These are phyloP conservation scores for Fusarium oligoseptatum DNA, from an alignment of 2,329 filamentous ascomycete genomes.

Conservation along the genomic window DNA sequence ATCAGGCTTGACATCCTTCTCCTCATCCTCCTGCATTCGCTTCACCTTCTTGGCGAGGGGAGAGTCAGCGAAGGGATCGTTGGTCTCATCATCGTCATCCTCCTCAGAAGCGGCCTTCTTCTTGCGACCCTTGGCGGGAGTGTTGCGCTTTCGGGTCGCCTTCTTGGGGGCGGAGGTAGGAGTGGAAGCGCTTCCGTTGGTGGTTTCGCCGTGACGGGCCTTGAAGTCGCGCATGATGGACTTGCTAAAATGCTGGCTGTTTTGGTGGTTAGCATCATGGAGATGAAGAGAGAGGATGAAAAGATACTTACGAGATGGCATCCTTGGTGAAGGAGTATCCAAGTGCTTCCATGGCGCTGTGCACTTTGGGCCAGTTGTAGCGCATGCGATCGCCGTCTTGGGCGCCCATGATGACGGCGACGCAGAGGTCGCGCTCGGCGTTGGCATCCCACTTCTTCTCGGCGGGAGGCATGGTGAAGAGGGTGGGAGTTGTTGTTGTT, in stretches of 20 bases:
- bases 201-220: constrained; percentile 38
- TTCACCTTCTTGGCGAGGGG: constrained; percentile 50
- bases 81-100: constrained; percentile 33
- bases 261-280: neutral
- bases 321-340: constrained; percentile 55
- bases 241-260: constrained; percentile 57
- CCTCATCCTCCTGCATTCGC: constrained; percentile 42
- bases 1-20: constrained; percentile 35
- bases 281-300: neutral
- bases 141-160: constrained; percentile 36
- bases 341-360: constrained; percentile 49
- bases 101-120: constrained; percentile 27
- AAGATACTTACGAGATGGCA: constrained; percentile 53
- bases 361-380: constrained; percentile 52
- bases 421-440: constrained; percentile 56
- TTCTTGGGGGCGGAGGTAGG: constrained; percentile 34
- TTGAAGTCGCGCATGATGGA: constrained; percentile 54
- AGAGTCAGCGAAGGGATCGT: constrained; percentile 15
- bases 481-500: neutral
- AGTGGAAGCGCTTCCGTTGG: constrained; percentile 12
- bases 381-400: constrained; percentile 43
- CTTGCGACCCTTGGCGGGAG: constrained; percentile 33
- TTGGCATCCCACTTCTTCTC: constrained; percentile 55
- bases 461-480: constrained; percentile 40
- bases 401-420: constrained; percentile 51